These are phyloP conservation scores for Astrothelium subdiscretum DNA, from an alignment of 495 filamentous ascomycete species.

Conservation along the genomic window DNA sequence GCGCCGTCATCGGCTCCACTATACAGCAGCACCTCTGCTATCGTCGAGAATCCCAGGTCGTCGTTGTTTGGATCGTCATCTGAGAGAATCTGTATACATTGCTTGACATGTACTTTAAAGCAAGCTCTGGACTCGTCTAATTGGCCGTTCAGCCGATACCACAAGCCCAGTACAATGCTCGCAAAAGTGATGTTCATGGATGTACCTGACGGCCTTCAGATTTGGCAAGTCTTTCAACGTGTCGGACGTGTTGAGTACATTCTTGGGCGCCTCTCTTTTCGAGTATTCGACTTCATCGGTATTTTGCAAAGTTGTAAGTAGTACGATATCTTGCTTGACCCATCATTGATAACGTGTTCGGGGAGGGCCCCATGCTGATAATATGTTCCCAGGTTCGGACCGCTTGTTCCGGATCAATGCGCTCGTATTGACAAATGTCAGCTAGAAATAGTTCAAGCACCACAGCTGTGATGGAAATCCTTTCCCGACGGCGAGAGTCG, in stretches of 20 bases:
- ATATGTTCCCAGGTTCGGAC: conserved; percentile 7
- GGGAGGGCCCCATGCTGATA: neutral
- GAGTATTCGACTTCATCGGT: neutral
- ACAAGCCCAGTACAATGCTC: conserved; percentile 1
- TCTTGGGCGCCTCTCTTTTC: neutral
- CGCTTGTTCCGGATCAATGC: neutral
- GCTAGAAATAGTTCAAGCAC: conserved; percentile 7
- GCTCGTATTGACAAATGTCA: neutral
- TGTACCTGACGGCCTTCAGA: neutral
- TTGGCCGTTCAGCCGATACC: conserved; percentile 6
- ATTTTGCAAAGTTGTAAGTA: neutral
- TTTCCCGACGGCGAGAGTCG: conserved; percentile 3
- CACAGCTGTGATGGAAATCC: neutral
- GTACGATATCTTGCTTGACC: neutral
- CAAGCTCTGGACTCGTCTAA: conserved; percentile 1
- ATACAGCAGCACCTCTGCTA: neutral
- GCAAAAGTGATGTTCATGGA: neutral
- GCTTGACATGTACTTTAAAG: conserved; percentile 1
- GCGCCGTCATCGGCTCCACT: neutral
- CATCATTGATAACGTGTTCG: neutral
- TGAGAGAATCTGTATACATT: conserved; percentile 3
- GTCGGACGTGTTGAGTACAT: conserved; percentile 1
- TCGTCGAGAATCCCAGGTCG: neutral
- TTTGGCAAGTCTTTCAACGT: conserved; percentile 4
- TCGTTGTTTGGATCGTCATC: conserved; percentile 9